A percentile compares a stretch with the other conserved stretches of the same genome.
phyloP scores from a whole-genome alignment of 2,329 filamentous ascomycete species.

The Fusarium falciforme region DNA sequence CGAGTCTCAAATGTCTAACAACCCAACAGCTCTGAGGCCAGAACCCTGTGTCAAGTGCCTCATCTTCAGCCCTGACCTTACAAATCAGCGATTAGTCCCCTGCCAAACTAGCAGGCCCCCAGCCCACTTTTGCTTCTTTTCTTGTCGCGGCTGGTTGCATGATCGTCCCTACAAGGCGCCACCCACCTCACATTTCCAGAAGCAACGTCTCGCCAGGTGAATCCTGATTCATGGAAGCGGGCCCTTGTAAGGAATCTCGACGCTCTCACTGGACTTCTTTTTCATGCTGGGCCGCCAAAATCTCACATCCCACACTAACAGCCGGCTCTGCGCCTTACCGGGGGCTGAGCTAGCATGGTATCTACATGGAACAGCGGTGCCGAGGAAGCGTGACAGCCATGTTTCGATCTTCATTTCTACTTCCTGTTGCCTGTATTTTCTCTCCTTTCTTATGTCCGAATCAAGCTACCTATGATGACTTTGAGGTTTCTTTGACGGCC shows the following conservation, averaged over 20 bases:
- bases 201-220: background rate
- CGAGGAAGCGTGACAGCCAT: background rate
- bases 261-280: slow-evolving; percentile 16
- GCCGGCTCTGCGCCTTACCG: slow-evolving; percentile 8
- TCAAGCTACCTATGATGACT: background rate
- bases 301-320: slow-evolving; percentile 18
- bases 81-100: background rate
- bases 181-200: background rate
- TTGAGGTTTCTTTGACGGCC: background rate
- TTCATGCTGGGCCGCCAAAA: slow-evolving; percentile 1
- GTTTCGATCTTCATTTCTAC: background rate
- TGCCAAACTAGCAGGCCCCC: background rate
- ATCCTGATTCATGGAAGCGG: slow-evolving; percentile 12
- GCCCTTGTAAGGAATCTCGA: background rate
- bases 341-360: slow-evolving; percentile 16
- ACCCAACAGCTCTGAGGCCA: background rate
- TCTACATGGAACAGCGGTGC: background rate
- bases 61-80: background rate
- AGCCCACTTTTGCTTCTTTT: slow-evolving; percentile 6
- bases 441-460: slow-evolving; percentile 2
- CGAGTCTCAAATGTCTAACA: background rate
- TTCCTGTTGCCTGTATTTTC: background rate
- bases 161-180: background rate
- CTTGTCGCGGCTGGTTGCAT: background rate
- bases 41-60: background rate